These are phyloP conservation scores for Populus hybrid DNA, from an alignment of 441 rosid genomes.

Conservation along the genomic window DNA sequence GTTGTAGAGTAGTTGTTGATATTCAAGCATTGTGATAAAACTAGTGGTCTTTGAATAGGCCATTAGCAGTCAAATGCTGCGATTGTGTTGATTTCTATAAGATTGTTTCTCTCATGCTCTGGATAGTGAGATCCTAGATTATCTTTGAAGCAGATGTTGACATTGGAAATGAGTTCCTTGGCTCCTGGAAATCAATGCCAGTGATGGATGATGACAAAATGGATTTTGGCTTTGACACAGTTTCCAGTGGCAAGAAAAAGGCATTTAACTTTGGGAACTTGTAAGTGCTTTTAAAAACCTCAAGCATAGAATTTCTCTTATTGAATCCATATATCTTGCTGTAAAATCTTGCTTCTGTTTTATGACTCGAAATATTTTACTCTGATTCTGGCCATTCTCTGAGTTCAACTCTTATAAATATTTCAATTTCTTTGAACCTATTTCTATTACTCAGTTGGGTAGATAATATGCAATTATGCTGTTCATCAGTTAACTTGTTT, in stretches of 20 bases:
- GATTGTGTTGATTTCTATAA: neutral
- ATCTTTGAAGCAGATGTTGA: constrained; percentile 53
- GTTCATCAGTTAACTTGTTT: neutral
- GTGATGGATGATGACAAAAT: constrained; percentile 51
- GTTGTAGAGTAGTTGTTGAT: neutral
- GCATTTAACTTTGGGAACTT: constrained; percentile 55
- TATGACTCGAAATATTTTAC: neutral
- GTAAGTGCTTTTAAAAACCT: constrained; percentile 42
- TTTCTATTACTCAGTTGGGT: neutral
- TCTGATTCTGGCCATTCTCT: neutral
- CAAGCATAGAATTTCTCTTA: neutral
- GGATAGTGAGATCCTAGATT: constrained; percentile 12
- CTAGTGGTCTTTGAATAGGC: neutral
- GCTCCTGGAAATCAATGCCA: constrained; percentile 80
- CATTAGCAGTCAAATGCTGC: neutral
- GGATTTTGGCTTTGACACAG: constrained; percentile 63
- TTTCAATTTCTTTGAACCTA: neutral
- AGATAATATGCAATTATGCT: neutral
- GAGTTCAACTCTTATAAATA: neutral
- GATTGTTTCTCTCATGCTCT: neutral
- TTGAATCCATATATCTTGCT: neutral
- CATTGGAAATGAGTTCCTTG: constrained; percentile 66
- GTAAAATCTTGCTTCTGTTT: neutral
- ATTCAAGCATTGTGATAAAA: constrained; percentile 8
- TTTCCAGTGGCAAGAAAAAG: constrained; percentile 53